phyloP scores from a whole-genome alignment of 345 rosid species.

The Citrus glauca region DNA sequence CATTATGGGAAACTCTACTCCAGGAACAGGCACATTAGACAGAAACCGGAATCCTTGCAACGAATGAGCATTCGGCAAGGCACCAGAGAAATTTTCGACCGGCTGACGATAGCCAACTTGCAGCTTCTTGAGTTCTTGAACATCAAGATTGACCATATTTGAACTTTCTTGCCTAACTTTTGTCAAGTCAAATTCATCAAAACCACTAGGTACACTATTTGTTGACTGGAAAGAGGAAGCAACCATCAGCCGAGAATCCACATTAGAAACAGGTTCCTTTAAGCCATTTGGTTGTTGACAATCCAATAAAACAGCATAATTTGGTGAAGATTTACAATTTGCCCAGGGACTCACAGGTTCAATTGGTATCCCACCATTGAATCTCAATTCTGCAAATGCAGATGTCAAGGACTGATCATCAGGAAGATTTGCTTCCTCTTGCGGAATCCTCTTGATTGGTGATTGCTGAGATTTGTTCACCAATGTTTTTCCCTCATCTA shows the following conservation, averaged over 20 bases:
- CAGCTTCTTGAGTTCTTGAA: slow-evolving; percentile 36
- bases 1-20: slow-evolving; percentile 36
- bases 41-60: slow-evolving; percentile 39
- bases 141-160: slow-evolving; percentile 26
- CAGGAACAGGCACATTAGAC: slow-evolving; percentile 32
- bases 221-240: slow-evolving; percentile 36
- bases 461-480: slow-evolving; percentile 25
- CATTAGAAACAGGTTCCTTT: slow-evolving; percentile 20
- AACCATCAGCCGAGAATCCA: slow-evolving; percentile 25
- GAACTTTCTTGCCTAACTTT: slow-evolving; percentile 27
- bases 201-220: slow-evolving; percentile 27
- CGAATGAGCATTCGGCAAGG: slow-evolving; percentile 40
- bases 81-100: slow-evolving; percentile 28
- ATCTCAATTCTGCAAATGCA: slow-evolving; percentile 46
- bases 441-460: slow-evolving; percentile 24
- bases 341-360: slow-evolving; percentile 17
- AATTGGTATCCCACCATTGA: slow-evolving; percentile 14
- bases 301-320: slow-evolving; percentile 23
- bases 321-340: slow-evolving; percentile 23
- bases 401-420: slow-evolving; percentile 52
- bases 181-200: slow-evolving; percentile 33
- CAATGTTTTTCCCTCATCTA: slow-evolving; percentile 20
- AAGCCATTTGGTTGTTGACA: slow-evolving; percentile 24
- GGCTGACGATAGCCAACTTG: slow-evolving; percentile 41
- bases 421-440: slow-evolving; percentile 45